Evolutionary conservation across 73 alveolate genomes (phyloP), one percentile per base, ranked within the genome.

Genomic region (Blepharisma japonicum): DNA sequence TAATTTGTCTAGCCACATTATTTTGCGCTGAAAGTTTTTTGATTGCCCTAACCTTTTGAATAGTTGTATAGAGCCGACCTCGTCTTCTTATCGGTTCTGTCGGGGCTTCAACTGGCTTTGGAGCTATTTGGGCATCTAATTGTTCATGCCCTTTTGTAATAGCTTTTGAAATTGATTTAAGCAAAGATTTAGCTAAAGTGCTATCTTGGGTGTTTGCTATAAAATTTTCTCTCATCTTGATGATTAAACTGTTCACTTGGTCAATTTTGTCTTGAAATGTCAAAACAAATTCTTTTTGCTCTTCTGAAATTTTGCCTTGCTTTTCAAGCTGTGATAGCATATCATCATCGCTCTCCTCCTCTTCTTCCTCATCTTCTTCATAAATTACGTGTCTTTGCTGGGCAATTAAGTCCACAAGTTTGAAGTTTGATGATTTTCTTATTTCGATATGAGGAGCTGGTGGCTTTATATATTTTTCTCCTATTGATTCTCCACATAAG

Each of bases 311-410:
- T 32, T 32, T 32, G 42, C 42, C 42, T 32, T 32, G 42, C 3
- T 32, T 32, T 32, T 32, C 42, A 32, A 32, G 42, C 42, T 32
- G 42, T 3, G 42, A 32, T 0, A 32, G 42, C 42, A 32, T 32
- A 32, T 32, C 42, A 3, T 32, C 42, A 32, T 32, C 42, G 3
- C 42, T 32, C 3, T 32, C 42, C 3, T 32, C 42, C 42, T 32
- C 42, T 32, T 32, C 42, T 32, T 32, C 42, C 42, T 61, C 74
- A 61, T n/a, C 47, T 18, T 61, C 46, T 25, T 61, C 74, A 61
- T 14, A 18, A 20, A 14, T 61, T 61, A 9, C 47, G 49, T 61
- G 50, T 2, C 23, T 61, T 61, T 25, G 47, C 5, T 61, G 46
- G 46, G 14, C 74, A n/a, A 61, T 61, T 8, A 61, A 14, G 23